Evolutionary conservation across 768 basidiomycete genomes (phyloP).

Genomic region (Pholiota microspora): DNA sequence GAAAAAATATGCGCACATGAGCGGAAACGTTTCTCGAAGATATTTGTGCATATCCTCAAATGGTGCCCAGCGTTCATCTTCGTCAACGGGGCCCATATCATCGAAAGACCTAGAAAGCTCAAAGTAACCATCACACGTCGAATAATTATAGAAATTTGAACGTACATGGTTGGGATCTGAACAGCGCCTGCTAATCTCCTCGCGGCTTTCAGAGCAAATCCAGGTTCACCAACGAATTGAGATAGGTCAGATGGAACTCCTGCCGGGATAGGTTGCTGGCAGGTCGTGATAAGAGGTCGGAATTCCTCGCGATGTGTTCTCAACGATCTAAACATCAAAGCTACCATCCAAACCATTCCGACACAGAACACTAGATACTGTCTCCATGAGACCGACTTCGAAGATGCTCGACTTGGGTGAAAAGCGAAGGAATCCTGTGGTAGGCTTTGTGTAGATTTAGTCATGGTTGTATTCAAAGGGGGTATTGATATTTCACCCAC

Average conservation of each 20-base stretch:
- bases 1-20: constrained; percentile 19
- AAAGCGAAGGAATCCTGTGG: neutral
- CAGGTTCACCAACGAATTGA: constrained; percentile 17
- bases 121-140: neutral
- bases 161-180: constrained; percentile 27
- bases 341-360: neutral
- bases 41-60: constrained; percentile 26
- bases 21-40: constrained; percentile 24
- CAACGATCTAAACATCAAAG: neutral
- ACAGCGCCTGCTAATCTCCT: constrained; percentile 25
- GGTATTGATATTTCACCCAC: neutral
- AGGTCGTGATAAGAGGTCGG: constrained; percentile 1
- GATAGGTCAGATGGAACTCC: constrained; percentile 21
- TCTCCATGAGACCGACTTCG: neutral
- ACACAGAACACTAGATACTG: neutral
- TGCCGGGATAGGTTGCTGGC: constrained; percentile 22
- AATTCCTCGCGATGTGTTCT: neutral
- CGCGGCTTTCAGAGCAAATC: constrained; percentile 20
- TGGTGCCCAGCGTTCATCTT: constrained; percentile 26
- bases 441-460: neutral
- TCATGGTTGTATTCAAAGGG: neutral
- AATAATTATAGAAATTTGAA: neutral
- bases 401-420: neutral
- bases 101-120: constrained; percentile 24
- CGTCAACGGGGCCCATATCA: constrained; percentile 26